Base-by-base conservation (phyloP, 306 rosid species). In the Crataegus laevigata region DNA sequence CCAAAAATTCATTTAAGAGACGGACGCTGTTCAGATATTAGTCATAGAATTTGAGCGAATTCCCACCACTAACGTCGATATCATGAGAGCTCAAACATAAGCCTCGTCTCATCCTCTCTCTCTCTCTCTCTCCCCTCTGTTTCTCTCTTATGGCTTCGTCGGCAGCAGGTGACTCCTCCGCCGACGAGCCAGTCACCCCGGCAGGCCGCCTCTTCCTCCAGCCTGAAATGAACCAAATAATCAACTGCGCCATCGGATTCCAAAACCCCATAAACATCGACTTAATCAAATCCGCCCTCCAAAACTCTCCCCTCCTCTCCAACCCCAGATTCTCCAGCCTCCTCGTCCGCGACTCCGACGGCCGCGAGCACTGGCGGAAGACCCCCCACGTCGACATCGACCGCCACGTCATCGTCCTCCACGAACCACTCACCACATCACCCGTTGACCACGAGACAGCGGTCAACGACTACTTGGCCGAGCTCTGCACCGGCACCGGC, bases 261-360 rank as follows among this genome's bases (percentile, higher is more conserved):
- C 81, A 79, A 51, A 85, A 88, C 38, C 84, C 87, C 1, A 36
- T 87, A 10, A 87, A 93, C 60, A 7, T 76, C 1, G 90, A 84
- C 2, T 32, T 72, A 2, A 7, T 91, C 18, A 88, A 84, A 73
- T 22, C 82, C 13, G 29, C 75, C 25, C 47, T 89, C 61, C 43
- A 72, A 15, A 70, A 71, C 29, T 91, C 97, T 11, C 32, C 77
- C 8, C 25, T 93, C 76, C 72, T 89, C 15, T 68, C 75, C 2
- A 90, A 91, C 73, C 96, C 97, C 0, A 55, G 98, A 68, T 94
- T 94, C 89, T 79, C 82, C 1, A 89, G 97, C 69, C 88, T 94
- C 34, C 40, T 94, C 79, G 84, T 94, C 5, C 87, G 84, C 40
- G 90, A 87, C 87, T 34, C 59, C 4, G 47, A 68, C 52, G 97